Base-by-base conservation (phyloP, 2,329 filamentous ascomycete genomes). In the Coleophoma eucalyptorum region DNA sequence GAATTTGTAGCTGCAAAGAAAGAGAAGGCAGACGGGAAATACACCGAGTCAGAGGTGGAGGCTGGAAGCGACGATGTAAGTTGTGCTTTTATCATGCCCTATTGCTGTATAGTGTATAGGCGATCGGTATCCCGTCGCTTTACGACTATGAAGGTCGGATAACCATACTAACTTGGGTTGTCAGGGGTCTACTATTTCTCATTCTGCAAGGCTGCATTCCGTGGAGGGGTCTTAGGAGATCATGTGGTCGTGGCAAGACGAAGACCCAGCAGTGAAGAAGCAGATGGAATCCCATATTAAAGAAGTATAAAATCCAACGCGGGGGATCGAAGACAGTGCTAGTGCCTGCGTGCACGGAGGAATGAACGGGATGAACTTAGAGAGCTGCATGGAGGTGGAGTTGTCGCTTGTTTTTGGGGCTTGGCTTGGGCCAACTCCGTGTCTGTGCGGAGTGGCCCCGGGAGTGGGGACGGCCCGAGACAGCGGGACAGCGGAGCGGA, bases 1-100 rank as follows among this genome's bases (percentile, higher is more conserved):
- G n/a, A 48, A 20, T 44, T 43, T 34, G 40, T n/a, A 19, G 16
- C 26, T 19, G 34, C 16, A n/a, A 48, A 16, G 8, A 44, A 48
- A 31, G 31, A 16, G 41, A 32, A 34, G 45, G 56, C 72, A 46
- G 65, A 78, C 50, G 61, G 58, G 20, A 78, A 84, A 59, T 78
- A 86, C 56, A 70, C 71, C 1, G 68, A 69, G 2, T 80, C 84
- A 76, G 76, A 70, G 1, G 74, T 1, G 78, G 84, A 37, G 73
- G 86, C 3, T 89, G 87, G 59, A 77, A 76, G 62, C 73, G 80
- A 56, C 87, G 87, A 63, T 89, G 84, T 85, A 77, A 87, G 72
- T 77, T 78, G 60, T 66, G 73, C 61, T 19, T 50, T 20, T 16
- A 8, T 33, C n/a, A 42, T 54, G 15, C 50, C 32, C 20, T 12